Base-by-base conservation (phyloP, 805 yeast genomes). In the Cyberlindnera mississippiensis region DNA sequence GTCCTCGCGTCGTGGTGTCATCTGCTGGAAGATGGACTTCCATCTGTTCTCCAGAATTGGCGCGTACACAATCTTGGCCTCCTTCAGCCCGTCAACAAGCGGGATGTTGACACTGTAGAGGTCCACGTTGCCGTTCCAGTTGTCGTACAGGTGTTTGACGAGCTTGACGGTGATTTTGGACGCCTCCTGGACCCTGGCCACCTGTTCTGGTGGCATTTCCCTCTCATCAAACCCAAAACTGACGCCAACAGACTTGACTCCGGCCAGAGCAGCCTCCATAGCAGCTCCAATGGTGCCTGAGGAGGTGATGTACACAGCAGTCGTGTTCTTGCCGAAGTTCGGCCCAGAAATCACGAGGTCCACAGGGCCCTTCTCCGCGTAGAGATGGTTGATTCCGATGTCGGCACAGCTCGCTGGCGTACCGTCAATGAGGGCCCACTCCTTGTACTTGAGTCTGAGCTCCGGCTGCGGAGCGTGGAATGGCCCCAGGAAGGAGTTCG, bases 261-360 rank as follows among this genome's bases (percentile, higher is more conserved):
- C 82, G 16, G 72, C 60, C 32, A 90, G 76, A 2, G 84, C 85
- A 2, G 90, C 95, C 65, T 93, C 99, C 88, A 90, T 76, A 1
- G 97, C 93, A 4, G 96, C 98, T 19, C 99, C 99, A 14, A 93
- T 82, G 2, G 99, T 93, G 12, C 99, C 99, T 52, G 95, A 82
- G 4, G 96, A 80, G 54, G 93, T 73, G 41, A 89, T 85, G 62
- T 89, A 93, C 34, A 91, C 76, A 6, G 95, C 88, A 18, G 91
- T 79, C 2, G 96, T 81, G 63, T 93, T 93, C 58, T 96, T 78
- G 17, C 99, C 99, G 51, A 84, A 91, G 60, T 93, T 93, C 7
- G 99, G 99, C 1, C 99, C 99, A 41, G 96, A 85, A 17, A 93
- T 62, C 5, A 93, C 96, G 45, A 91, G 67, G 63, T 93, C 97